phyloP scores from a whole-genome alignment of 2,329 filamentous ascomycete species.

The Pseudocercospora crystallina region DNA sequence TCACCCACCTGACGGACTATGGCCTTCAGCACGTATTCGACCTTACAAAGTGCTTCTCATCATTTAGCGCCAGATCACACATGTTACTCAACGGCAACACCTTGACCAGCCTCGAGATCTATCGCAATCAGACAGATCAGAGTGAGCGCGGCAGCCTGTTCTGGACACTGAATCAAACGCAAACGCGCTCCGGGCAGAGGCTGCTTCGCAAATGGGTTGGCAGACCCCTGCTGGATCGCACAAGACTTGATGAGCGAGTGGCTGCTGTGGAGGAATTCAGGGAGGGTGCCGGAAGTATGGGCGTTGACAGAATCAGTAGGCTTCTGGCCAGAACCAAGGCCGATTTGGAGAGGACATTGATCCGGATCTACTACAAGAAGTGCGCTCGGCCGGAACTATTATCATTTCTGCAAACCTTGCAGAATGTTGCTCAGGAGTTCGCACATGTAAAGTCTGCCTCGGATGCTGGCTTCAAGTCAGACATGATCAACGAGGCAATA shows the following conservation, averaged over 20 bases:
- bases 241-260: slow-evolving; percentile 73
- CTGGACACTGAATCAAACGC: slow-evolving; percentile 91
- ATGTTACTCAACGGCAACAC: slow-evolving; percentile 97
- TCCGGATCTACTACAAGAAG: slow-evolving; percentile 96
- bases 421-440: slow-evolving; percentile 77
- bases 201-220: slow-evolving; percentile 94
- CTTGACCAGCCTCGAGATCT: slow-evolving; percentile 89
- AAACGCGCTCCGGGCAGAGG: slow-evolving; percentile 83
- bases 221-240: slow-evolving; percentile 76
- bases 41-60: slow-evolving; percentile 93
- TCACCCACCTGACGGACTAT: slow-evolving; percentile 86
- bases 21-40: slow-evolving; percentile 94
- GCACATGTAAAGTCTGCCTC: slow-evolving; percentile 62
- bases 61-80: slow-evolving; percentile 88
- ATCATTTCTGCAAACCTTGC: slow-evolving; percentile 78
- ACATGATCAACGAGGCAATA: slow-evolving; percentile 69
- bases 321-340: slow-evolving; percentile 70
- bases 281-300: slow-evolving; percentile 62
- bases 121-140: slow-evolving; percentile 89
- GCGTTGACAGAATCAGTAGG: slow-evolving; percentile 71
- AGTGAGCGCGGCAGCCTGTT: slow-evolving; percentile 84
- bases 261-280: slow-evolving; percentile 84
- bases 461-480: slow-evolving; percentile 71
- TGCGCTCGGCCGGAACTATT: slow-evolving; percentile 88
- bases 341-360: slow-evolving; percentile 88